A percentile compares a stretch with the other conserved stretches of the same genome.
These are phyloP conservation scores for Scalesia atractyloides DNA, from an alignment of 129 eudicot genomes.

Conservation along the genomic window DNA sequence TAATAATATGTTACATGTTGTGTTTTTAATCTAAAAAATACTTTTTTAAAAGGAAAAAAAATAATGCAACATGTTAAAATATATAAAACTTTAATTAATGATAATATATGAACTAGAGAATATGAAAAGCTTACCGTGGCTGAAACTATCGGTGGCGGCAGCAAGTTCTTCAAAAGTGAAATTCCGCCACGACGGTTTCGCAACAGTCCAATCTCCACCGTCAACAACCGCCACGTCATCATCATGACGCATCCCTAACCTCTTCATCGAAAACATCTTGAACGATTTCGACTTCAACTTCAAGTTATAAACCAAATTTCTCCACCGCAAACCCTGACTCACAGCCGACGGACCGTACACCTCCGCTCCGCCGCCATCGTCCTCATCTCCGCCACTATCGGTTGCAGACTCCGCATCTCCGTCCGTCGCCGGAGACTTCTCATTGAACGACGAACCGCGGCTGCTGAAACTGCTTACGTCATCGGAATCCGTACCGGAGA, in stretches of 20 bases:
- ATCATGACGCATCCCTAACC: conserved; percentile 43
- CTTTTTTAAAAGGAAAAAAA: not conserved
- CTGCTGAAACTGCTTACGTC: conserved; percentile 39
- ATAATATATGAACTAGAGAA: conserved; percentile 2
- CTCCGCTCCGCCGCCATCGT: too few species aligned
- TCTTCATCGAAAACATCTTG: conserved; percentile 48
- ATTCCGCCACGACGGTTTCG: too few species aligned
- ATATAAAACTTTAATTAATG: not conserved
- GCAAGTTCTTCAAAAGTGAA: too few species aligned
- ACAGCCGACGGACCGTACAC: too few species aligned
- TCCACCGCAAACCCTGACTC: conserved; percentile 45
- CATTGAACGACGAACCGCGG: conserved; percentile 45
- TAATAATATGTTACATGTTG: too few species aligned
- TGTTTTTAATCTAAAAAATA: too few species aligned
- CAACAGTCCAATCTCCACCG: too few species aligned
- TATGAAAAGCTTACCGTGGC: conserved; percentile 51
- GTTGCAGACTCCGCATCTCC: not conserved
- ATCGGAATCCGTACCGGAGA: conserved; percentile 63
- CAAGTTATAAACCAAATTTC: conserved; percentile 42
- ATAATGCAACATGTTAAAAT: not conserved
- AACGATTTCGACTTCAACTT: conserved; percentile 55
- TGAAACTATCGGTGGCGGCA: too few species aligned
- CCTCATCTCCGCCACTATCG: too few species aligned
- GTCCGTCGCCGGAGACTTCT: conserved; percentile 10
- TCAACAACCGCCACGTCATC: too few species aligned